phyloP scores from a whole-genome alignment of 768 basidiomycete species.

The Tricholoma terreum region DNA sequence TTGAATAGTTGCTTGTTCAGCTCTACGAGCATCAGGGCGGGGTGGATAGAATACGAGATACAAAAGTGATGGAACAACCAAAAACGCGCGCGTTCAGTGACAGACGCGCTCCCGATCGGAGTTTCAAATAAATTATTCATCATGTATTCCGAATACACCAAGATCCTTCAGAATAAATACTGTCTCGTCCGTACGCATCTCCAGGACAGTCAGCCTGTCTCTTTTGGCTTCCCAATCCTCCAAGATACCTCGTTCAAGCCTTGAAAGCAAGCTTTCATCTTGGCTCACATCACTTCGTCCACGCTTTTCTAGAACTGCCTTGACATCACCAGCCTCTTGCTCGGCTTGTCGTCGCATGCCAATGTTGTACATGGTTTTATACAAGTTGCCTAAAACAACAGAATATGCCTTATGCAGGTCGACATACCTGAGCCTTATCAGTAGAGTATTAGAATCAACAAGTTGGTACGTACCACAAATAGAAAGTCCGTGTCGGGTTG shows the following conservation, averaged over 20 bases:
- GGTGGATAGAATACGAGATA: background rate
- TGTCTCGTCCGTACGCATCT: slow-evolving; percentile 83
- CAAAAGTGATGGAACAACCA: slow-evolving; percentile 8
- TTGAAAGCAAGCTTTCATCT: slow-evolving; percentile 63
- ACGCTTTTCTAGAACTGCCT: slow-evolving; percentile 75
- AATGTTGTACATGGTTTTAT: slow-evolving; percentile 91
- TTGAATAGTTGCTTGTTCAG: slow-evolving; percentile 62
- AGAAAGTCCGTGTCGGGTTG: slow-evolving; percentile 85
- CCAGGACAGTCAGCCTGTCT: slow-evolving; percentile 73
- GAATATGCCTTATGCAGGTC: slow-evolving; percentile 83
- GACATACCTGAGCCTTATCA: slow-evolving; percentile 64
- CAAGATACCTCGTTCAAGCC: slow-evolving; percentile 74
- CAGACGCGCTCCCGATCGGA: slow-evolving; percentile 24
- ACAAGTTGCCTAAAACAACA: slow-evolving; percentile 69
- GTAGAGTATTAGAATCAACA: background rate
- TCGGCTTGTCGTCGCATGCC: slow-evolving; percentile 71
- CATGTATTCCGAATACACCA: slow-evolving; percentile 42
- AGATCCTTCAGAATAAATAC: slow-evolving; percentile 90
- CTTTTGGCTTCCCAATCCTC: slow-evolving; percentile 71
- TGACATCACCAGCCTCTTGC: slow-evolving; percentile 58
- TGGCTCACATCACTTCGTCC: slow-evolving; percentile 83
- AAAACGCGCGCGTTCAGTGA: slow-evolving; percentile 16
- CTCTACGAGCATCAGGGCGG: slow-evolving; percentile 59
- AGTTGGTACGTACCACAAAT: slow-evolving; percentile 66
- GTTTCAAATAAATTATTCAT: slow-evolving; percentile 40